Evolutionary conservation across 306 rosid genomes (phyloP), one percentile per base, ranked within the genome.

Genomic region (Vigna reflexopilosa): DNA sequence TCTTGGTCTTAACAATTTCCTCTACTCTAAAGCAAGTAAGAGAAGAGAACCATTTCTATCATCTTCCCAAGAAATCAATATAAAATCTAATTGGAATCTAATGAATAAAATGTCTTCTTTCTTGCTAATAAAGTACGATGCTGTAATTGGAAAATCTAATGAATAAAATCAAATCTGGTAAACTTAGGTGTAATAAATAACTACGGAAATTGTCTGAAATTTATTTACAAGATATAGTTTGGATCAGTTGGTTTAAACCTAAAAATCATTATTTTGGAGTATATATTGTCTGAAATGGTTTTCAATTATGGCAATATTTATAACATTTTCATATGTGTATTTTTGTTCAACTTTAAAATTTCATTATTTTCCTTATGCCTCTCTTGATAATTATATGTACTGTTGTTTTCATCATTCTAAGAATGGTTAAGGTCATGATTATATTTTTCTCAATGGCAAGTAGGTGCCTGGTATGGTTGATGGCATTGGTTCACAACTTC

Each of bases 391-490:
- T 76, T n/a, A 4, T 34, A 58, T 42, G 11, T n/a, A 5, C 14
- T 57, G 58, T 4, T 57, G 58, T 4, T 40, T 57, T 73, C 11
- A 40, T n/a, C 70, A 28, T 44, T 62, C 67, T 45, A 24, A 56
- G 28, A 45, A 47, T 57, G 50, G 45, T 24, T 16, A 6, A 5
- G 17, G 16, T 81, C 17, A 67, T n/a, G 50, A 42, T 44, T 69
- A 13, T 52, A 28, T 67, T 72, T 34, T 69, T 67, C 56, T 77
- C 45, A 26, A 32, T 38, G 72, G 58, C 74, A 13, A 36, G 76
- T 85, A 93, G 96, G 83, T 84, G 75, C 90, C 91, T 44, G 85
- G 95, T 32, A 84, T 90, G 88, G 89, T 85, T 57, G 99, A 95
- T 78, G 99, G 98, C 68, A 87, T 86, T 68, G 91, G 93, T 75